Conservation (phyloP, 345 rosid species). For the Linum lewisii region DNA sequence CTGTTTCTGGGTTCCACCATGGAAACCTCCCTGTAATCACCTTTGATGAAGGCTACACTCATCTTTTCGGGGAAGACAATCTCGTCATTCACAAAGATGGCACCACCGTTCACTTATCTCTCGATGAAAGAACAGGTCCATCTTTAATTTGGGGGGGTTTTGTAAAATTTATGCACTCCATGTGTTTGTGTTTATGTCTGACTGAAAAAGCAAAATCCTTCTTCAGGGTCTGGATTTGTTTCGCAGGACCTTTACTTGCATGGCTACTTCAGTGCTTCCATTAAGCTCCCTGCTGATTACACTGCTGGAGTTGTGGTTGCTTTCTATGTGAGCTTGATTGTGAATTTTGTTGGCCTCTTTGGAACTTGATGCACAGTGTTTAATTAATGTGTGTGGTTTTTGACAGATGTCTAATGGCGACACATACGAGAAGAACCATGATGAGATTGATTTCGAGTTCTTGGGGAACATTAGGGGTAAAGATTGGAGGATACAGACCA, state of each 20-base stretch:
- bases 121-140: constrained; percentile 87
- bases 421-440: neutral
- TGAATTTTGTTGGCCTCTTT: no score
- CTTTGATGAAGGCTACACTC: constrained; percentile 87
- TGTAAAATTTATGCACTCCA: neutral
- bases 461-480: constrained; percentile 7
- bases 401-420: constrained; percentile 14
- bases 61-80: constrained; percentile 83
- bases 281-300: constrained; percentile 16
- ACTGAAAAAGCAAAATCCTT: neutral
- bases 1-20: constrained; percentile 42
- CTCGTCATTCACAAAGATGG: constrained; percentile 68
- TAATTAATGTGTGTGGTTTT: no score
- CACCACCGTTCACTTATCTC: constrained; percentile 64
- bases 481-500: constrained; percentile 17
- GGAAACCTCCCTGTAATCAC: constrained; percentile 41
- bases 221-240: constrained; percentile 14
- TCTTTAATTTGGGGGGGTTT: neutral
- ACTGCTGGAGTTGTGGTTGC: constrained; percentile 19
- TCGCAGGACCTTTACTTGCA: neutral
- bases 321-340: constrained; percentile 12
- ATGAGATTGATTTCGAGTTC: constrained; percentile 20
- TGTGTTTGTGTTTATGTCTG: neutral
- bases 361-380: no score
- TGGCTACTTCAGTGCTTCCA: constrained; percentile 13